These are phyloP conservation scores for Leccinum uliginosum DNA, from an alignment of 768 basidiomycete genomes.

Conservation along the genomic window DNA sequence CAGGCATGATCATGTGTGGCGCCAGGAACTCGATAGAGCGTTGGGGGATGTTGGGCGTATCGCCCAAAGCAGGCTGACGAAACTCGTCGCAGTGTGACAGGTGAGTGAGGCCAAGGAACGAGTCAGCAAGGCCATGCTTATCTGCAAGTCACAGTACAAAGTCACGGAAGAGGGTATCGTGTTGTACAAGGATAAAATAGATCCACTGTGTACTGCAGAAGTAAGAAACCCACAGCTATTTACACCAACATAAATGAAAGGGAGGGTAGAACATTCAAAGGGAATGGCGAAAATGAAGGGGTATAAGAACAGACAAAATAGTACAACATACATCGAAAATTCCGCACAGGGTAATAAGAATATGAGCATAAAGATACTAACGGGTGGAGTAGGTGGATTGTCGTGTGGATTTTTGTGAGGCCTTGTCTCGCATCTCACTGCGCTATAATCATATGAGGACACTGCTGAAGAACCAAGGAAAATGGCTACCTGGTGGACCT, in stretches of 20 bases:
- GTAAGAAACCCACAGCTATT: constrained; percentile 5
- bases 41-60: constrained; percentile 71
- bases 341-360: constrained; percentile 25
- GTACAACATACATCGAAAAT: constrained; percentile 27
- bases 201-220: neutral
- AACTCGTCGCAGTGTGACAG: constrained; percentile 15
- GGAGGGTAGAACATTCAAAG: neutral
- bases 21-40: constrained; percentile 64
- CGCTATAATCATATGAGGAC: constrained; percentile 22
- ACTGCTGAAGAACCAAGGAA: neutral
- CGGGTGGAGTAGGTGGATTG: constrained; percentile 5
- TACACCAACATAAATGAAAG: constrained; percentile 8
- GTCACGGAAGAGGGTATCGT: constrained; percentile 4
- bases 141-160: neutral
- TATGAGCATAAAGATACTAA: constrained; percentile 26
- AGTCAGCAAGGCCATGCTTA: neutral
- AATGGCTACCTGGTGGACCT: constrained; percentile 44
- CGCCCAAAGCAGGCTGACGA: constrained; percentile 61
- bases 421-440: constrained; percentile 26
- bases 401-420: constrained; percentile 18
- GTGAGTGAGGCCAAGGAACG: neutral
- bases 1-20: constrained; percentile 49
- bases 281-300: constrained; percentile 4
- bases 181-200: constrained; percentile 14
- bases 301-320: neutral